These are phyloP conservation scores for Globisporangium cederbergense DNA, from an alignment of 352 stramenopile genomes.

Conservation along the genomic window DNA sequence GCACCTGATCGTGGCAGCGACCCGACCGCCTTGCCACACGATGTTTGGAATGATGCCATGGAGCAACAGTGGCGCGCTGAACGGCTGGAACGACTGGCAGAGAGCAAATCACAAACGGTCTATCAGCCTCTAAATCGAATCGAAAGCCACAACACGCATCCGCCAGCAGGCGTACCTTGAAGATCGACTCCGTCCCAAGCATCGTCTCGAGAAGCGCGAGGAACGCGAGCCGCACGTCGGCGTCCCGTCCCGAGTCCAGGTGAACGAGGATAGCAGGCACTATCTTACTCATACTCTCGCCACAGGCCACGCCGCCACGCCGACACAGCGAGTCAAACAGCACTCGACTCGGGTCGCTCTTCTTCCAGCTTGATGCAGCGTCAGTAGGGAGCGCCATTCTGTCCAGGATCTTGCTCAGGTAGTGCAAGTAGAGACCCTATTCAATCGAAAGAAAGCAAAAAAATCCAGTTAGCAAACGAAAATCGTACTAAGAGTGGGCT, in stretches of 20 bases:
- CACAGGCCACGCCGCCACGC: conserved; percentile 54
- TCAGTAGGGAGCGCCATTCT: conserved; percentile 48
- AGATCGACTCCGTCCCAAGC: conserved; percentile 52
- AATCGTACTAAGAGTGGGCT: not conserved
- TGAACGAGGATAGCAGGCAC: conserved; percentile 66
- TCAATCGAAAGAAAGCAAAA: not conserved
- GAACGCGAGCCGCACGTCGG: conserved; percentile 76
- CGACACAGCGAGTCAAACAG: conserved; percentile 80
- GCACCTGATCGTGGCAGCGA: conserved; percentile 83
- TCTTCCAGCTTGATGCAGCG: conserved; percentile 44
- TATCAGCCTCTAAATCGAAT: not conserved
- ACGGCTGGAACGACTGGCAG: conserved; percentile 57
- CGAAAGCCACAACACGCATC: not conserved
- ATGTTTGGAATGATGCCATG: conserved; percentile 88
- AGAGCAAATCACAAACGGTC: not conserved
- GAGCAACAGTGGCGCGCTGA: conserved; percentile 53
- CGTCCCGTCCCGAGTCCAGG: conserved; percentile 57
- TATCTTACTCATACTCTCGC: conserved; percentile 48
- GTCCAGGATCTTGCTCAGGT: conserved; percentile 48
- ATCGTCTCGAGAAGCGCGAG: conserved; percentile 84
- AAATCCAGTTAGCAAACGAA: not conserved
- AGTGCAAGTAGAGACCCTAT: conserved; percentile 57
- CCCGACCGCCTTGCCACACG: conserved; percentile 83
- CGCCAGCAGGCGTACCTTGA: conserved; percentile 31
- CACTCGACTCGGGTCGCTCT: conserved; percentile 51